A percentile compares a stretch with the other conserved stretches of the same genome.
These are phyloP conservation scores for Solanum pinnatisectum DNA, from an alignment of 257 asterid species.

Conservation along the genomic window DNA sequence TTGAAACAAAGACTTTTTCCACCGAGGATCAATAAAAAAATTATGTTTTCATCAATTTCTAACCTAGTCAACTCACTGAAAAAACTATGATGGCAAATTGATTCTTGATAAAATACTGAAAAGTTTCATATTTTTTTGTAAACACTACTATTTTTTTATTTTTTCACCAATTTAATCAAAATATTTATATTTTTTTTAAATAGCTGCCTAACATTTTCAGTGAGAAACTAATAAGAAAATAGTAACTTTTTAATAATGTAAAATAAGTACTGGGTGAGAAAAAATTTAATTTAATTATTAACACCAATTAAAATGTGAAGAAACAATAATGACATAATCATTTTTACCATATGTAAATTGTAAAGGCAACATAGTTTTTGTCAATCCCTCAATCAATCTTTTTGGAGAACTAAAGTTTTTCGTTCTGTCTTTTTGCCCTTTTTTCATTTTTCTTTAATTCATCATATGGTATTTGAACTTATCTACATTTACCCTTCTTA, in stretches of 20 bases:
- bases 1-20: fast-evolving
- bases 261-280: not conserved
- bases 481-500: not conserved
- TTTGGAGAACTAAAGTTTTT: slow-evolving; percentile 32
- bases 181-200: no score
- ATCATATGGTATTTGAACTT: not conserved
- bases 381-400: slow-evolving; percentile 17
- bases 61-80: not conserved
- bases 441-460: not conserved
- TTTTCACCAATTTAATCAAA: not conserved
- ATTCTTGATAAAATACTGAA: no score
- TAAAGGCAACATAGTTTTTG: slow-evolving; percentile 48
- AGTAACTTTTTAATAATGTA: not conserved
- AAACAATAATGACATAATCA: slow-evolving; percentile 61
- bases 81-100: not conserved
- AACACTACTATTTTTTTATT: not conserved
- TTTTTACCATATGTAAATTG: slow-evolving; percentile 58
- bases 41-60: not conserved
- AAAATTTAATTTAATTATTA: not conserved
- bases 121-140: no score
- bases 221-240: not conserved
- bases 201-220: not conserved
- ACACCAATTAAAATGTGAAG: slow-evolving; percentile 13
- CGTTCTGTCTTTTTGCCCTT: slow-evolving; percentile 8
- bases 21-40: fast-evolving